phyloP scores from a whole-genome alignment of 768 basidiomycete species.

The Kwoniella sp. region DNA sequence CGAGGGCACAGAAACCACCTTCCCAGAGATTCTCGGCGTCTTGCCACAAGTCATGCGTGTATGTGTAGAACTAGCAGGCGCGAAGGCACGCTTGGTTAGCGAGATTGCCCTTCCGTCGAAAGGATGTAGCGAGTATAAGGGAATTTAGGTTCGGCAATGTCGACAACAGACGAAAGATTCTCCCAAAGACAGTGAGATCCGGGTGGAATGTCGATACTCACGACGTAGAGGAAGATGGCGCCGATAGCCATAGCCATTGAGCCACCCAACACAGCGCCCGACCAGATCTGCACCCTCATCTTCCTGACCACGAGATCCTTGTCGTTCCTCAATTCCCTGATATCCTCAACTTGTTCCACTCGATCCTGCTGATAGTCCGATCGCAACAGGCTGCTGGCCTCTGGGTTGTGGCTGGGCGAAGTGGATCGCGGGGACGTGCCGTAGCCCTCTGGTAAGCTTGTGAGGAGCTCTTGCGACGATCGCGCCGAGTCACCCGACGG shows the following conservation, averaged over 20 bases:
- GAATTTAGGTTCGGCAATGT: too few species aligned
- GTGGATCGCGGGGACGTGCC: background rate
- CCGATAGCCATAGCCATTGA: conserved; percentile 77
- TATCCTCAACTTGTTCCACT: conserved; percentile 17
- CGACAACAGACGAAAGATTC: background rate
- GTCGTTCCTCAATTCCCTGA: conserved; percentile 28
- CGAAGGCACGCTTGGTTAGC: background rate
- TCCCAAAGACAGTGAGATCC: background rate
- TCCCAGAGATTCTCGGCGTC: conserved; percentile 87
- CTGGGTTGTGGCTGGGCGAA: background rate
- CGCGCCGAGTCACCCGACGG: conserved; percentile 17
- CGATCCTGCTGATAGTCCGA: conserved; percentile 55
- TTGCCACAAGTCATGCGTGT: conserved; percentile 78
- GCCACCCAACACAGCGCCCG: conserved; percentile 70
- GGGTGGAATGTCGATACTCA: conserved; percentile 26
- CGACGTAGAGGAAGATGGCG: conserved; percentile 79
- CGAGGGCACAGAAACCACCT: conserved; percentile 61
- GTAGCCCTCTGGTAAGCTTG: background rate
- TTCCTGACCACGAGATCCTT: conserved; percentile 20
- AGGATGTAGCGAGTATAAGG: background rate
- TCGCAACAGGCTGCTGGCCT: conserved; percentile 50
- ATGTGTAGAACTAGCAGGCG: conserved; percentile 71
- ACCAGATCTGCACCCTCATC: conserved; percentile 61
- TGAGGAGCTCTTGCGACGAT: conserved; percentile 18
- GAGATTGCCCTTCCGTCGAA: background rate